phyloP scores from a whole-genome alignment of 345 rosid species.

The Eucalyptus polyanthemos region DNA sequence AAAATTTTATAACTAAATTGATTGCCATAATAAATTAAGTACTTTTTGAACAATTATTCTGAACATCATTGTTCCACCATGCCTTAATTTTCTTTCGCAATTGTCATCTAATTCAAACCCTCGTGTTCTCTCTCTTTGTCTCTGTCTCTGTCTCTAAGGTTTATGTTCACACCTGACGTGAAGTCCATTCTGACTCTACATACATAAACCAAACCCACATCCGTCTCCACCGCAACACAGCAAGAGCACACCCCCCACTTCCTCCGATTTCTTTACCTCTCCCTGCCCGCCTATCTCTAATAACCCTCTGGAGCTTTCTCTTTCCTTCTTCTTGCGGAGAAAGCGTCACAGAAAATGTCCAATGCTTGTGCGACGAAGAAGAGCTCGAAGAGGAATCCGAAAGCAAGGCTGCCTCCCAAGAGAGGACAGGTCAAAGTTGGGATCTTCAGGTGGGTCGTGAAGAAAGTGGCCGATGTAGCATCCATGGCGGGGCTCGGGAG shows the following conservation, averaged over 20 bases:
- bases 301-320: background rate
- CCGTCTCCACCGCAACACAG: background rate
- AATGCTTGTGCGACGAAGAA: background rate
- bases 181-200: background rate
- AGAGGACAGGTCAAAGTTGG: background rate
- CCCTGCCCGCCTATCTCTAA: background rate
- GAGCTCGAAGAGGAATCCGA: background rate
- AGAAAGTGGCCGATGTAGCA: background rate
- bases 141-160: background rate
- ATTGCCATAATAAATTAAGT: background rate
- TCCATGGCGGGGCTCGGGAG: background rate
- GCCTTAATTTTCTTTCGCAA: background rate
- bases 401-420: conserved; percentile 2
- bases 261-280: background rate
- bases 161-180: background rate
- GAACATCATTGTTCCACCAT: background rate
- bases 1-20: background rate
- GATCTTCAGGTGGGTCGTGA: background rate
- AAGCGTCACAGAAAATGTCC: background rate
- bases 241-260: background rate
- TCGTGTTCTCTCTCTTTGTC: background rate
- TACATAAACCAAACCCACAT: background rate
- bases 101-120: background rate
- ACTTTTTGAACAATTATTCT: background rate
- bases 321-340: background rate